These are phyloP conservation scores for Ogataea pini DNA, from an alignment of 805 yeast genomes.

Conservation along the genomic window DNA sequence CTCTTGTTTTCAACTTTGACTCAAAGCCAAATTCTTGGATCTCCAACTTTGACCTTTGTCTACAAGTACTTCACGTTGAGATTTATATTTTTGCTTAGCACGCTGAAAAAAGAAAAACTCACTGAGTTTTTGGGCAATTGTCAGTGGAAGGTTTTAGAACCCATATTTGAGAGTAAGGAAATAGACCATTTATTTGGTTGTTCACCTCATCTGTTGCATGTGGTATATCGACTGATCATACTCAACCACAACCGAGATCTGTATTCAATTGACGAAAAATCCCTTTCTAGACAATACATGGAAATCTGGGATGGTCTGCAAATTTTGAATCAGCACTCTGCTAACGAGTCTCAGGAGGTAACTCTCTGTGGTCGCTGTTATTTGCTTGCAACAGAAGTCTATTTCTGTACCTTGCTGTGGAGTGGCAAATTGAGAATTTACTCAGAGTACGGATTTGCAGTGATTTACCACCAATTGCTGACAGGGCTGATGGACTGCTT, in stretches of 20 bases:
- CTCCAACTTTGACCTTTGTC: slow-evolving; percentile 31
- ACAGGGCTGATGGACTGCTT: slow-evolving; percentile 16
- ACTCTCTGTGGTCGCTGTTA: slow-evolving; percentile 20
- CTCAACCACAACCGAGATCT: slow-evolving; percentile 16
- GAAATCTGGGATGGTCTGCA: slow-evolving; percentile 1
- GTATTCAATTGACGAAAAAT: neutral
- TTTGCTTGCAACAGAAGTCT: slow-evolving; percentile 21
- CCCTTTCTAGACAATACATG: slow-evolving; percentile 8
- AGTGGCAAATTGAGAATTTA: slow-evolving; percentile 11
- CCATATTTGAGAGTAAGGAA: slow-evolving; percentile 25
- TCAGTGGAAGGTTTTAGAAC: slow-evolving; percentile 30
- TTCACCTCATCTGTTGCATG: slow-evolving; percentile 32
- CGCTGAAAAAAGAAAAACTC: slow-evolving; percentile 25
- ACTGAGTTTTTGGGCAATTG: slow-evolving; percentile 17
- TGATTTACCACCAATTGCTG: slow-evolving; percentile 6
- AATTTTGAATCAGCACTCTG: slow-evolving; percentile 11
- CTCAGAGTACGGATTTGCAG: slow-evolving; percentile 11
- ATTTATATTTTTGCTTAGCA: slow-evolving; percentile 31
- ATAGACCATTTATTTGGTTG: slow-evolving; percentile 39
- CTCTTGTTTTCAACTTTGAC: slow-evolving; percentile 29
- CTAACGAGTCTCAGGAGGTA: too few species aligned
- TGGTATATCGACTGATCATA: slow-evolving; percentile 24
- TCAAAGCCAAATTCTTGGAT: slow-evolving; percentile 22
- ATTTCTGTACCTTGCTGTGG: slow-evolving; percentile 20
- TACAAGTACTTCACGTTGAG: slow-evolving; percentile 35